phyloP scores from a whole-genome alignment of 805 yeast genomes.

The Nakazawaea sp. region DNA sequence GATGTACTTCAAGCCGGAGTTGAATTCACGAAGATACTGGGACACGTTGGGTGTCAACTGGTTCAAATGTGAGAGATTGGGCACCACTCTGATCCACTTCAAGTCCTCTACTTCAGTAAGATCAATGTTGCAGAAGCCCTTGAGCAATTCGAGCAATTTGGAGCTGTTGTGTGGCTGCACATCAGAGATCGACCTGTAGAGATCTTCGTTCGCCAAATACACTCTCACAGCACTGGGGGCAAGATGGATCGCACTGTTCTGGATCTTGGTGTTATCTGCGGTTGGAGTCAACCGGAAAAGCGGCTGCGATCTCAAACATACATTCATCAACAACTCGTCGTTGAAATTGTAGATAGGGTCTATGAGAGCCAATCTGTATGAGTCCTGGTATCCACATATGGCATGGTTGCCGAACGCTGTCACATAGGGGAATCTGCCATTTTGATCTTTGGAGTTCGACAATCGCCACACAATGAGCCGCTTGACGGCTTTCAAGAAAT shows the following conservation, averaged over 20 bases:
- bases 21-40: slow-evolving; percentile 35
- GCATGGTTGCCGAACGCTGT: slow-evolving; percentile 47
- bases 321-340: slow-evolving; percentile 34
- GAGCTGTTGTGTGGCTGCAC: slow-evolving; percentile 35
- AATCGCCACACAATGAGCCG: slow-evolving; percentile 26
- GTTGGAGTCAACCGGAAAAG: background rate
- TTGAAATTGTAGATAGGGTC: slow-evolving; percentile 41
- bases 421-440: slow-evolving; percentile 26
- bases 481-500: slow-evolving; percentile 43
- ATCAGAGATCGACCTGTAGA: slow-evolving; percentile 27
- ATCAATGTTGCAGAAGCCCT: slow-evolving; percentile 25
- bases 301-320: slow-evolving; percentile 19
- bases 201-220: slow-evolving; percentile 26
- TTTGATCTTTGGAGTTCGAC: slow-evolving; percentile 18
- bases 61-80: slow-evolving; percentile 61
- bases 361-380: slow-evolving; percentile 28
- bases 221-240: slow-evolving; percentile 53
- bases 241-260: slow-evolving; percentile 33
- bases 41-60: slow-evolving; percentile 61
- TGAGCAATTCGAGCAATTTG: slow-evolving; percentile 27
- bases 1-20: slow-evolving; percentile 39
- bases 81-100: slow-evolving; percentile 63
- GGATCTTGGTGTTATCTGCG: background rate
- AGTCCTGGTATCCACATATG: slow-evolving; percentile 17
- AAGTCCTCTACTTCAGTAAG: slow-evolving; percentile 18